phyloP scores from a whole-genome alignment of 371 early-diverging fungal species.

The Fennellomyces sp. region DNA sequence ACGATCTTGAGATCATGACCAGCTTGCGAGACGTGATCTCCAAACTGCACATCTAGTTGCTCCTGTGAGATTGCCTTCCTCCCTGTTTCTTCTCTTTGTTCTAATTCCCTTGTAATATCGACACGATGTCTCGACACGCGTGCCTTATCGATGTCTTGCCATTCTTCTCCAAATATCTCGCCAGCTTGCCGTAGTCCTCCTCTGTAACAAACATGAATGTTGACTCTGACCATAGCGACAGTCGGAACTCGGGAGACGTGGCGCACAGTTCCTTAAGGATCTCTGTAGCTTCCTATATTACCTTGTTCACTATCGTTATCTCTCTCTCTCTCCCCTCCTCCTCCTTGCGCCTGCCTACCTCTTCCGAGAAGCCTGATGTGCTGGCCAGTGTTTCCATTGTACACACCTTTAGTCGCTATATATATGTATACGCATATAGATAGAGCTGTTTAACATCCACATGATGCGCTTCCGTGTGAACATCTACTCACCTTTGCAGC shows the following conservation, averaged over 20 bases:
- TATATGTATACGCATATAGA: not conserved
- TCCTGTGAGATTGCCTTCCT: not conserved
- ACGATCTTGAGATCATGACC: constrained; percentile 22
- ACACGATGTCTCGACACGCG: constrained; percentile 2
- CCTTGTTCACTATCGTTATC: not conserved
- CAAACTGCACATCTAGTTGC: constrained; percentile 14
- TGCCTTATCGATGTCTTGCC: constrained; percentile 20
- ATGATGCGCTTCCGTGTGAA: not conserved
- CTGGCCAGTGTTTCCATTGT: constrained; percentile 8
- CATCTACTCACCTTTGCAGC: constrained; percentile 26
- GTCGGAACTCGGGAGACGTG: constrained; percentile 13
- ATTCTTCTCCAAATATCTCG: constrained; percentile 10
- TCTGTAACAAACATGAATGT: constrained; percentile 19
- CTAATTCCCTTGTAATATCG: constrained; percentile 2
- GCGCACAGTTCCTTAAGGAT: constrained; percentile 13
- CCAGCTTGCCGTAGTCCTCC: constrained; percentile 15
- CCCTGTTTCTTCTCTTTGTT: not conserved
- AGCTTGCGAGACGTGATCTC: constrained; percentile 22
- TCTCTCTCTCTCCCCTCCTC: not conserved
- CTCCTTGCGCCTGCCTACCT: not conserved
- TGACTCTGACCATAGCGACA: constrained; percentile 18
- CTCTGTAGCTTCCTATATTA: constrained; percentile 10
- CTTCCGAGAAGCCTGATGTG: constrained; percentile 9
- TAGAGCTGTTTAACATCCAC: not conserved
- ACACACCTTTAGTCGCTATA: constrained; percentile 12